Conservation (phyloP, 768 basidiomycete genomes). For the Lactifluus rugatus region DNA sequence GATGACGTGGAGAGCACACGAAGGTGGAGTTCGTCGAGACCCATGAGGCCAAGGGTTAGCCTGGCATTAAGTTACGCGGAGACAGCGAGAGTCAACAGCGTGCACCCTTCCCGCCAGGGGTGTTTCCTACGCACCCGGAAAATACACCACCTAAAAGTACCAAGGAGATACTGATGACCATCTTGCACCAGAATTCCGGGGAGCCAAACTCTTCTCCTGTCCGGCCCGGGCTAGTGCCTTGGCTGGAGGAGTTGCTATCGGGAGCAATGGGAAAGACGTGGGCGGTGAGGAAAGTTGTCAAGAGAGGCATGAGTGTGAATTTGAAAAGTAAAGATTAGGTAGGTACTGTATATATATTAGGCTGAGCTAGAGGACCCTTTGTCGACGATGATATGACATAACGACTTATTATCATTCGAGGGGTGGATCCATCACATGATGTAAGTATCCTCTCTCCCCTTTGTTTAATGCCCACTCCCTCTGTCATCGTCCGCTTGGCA, state of each 20-base stretch:
- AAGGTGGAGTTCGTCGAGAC: conserved; percentile 83
- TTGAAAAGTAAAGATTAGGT: neutral
- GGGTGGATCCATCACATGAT: neutral
- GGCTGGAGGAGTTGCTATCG: neutral
- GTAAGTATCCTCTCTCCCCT: too few species aligned
- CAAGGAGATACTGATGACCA: conserved; percentile 53
- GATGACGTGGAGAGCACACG: conserved; percentile 78
- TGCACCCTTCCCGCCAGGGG: too few species aligned
- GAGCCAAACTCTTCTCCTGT: conserved; percentile 34
- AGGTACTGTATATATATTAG: neutral
- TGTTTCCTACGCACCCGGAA: conserved; percentile 59
- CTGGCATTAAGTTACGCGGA: conserved; percentile 31
- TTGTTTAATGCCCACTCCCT: neutral
- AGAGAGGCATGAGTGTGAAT: conserved; percentile 1
- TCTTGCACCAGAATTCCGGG: conserved; percentile 65
- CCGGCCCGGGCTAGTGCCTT: too few species aligned
- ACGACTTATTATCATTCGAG: too few species aligned
- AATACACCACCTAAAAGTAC: conserved; percentile 87
- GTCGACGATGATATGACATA: too few species aligned
- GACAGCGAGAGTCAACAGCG: neutral
- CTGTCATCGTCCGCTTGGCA: too few species aligned
- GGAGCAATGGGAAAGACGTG: neutral
- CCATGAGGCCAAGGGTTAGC: conserved; percentile 88
- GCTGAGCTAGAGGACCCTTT: too few species aligned
- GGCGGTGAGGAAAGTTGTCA: neutral